Evolutionary conservation across 805 yeast genomes (phyloP).

Genomic region (Myxozyma sirexii): DNA sequence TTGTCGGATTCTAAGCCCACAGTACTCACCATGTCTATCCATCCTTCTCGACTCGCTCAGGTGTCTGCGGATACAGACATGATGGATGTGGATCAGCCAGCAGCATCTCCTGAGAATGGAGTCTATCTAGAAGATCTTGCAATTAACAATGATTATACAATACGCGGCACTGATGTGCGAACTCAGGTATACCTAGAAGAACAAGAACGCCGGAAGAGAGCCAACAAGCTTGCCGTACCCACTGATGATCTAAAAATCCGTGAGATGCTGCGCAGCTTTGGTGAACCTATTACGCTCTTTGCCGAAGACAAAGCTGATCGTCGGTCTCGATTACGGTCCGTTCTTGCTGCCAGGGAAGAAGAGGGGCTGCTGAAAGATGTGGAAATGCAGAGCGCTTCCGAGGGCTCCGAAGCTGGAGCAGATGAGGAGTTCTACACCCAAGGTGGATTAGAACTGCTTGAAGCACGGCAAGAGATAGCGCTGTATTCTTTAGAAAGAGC

Average conservation of each 20-base stretch:
- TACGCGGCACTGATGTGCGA: constrained; percentile 18
- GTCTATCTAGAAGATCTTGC: constrained; percentile 26
- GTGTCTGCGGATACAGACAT: constrained; percentile 5
- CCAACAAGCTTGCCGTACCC: constrained; percentile 50
- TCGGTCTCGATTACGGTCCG: constrained; percentile 58
- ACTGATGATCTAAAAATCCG: constrained; percentile 69
- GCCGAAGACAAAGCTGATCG: constrained; percentile 66
- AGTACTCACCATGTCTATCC: constrained; percentile 19
- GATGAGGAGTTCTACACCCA: constrained; percentile 88
- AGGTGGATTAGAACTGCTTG: constrained; percentile 58
- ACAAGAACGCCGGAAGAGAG: constrained; percentile 21
- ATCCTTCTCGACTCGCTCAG: constrained; percentile 25
- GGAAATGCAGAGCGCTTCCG: constrained; percentile 33
- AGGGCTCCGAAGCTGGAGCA: constrained; percentile 51
- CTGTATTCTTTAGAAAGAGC: constrained; percentile 50
- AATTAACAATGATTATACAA: constrained; percentile 21
- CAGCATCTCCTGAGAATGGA: constrained; percentile 16
- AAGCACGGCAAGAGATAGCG: constrained; percentile 57
- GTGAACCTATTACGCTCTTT: constrained; percentile 58
- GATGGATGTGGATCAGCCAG: constrained; percentile 24
- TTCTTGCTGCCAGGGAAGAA: constrained; percentile 43
- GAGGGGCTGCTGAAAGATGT: constrained; percentile 23
- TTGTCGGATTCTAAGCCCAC: too few relatives aligned
- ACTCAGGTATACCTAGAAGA: constrained; percentile 31
- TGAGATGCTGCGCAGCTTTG: constrained; percentile 49